phyloP scores from a whole-genome alignment of 495 filamentous ascomycete genomes.

The Polyplosphaeria fusca region DNA sequence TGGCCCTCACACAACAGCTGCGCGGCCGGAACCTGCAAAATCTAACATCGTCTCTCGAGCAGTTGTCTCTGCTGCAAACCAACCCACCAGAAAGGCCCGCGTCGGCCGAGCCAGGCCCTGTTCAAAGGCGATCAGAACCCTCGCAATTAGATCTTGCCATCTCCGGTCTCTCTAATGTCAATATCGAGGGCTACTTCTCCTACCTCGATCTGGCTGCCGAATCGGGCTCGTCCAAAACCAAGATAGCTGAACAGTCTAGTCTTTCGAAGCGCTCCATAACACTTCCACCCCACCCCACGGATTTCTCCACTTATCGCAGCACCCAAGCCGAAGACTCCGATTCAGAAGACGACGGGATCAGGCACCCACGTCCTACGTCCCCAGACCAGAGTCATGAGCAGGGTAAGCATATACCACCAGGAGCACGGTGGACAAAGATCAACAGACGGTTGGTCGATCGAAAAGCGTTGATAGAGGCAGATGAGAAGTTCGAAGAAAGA shows the following conservation, averaged over 20 bases:
- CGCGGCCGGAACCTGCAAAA: no score
- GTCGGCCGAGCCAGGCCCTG: no score
- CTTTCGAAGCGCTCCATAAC: not conserved
- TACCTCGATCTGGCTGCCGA: slow-evolving; percentile 9
- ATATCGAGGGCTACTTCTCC: slow-evolving; percentile 17
- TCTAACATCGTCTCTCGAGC: no score
- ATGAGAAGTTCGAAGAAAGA: slow-evolving; percentile 71
- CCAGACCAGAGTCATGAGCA: not conserved
- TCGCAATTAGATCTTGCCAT: slow-evolving; percentile 7
- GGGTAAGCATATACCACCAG: slow-evolving; percentile 52
- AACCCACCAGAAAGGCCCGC: no score
- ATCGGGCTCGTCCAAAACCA: not conserved
- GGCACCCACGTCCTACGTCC: slow-evolving; percentile 1
- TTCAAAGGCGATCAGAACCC: not conserved
- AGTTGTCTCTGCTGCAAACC: no score
- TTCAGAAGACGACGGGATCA: not conserved
- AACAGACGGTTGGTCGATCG: slow-evolving; percentile 72
- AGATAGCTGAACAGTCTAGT: not conserved
- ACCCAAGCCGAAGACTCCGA: not conserved
- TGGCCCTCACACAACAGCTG: no score
- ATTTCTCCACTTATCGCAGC: not conserved
- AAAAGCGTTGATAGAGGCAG: slow-evolving; percentile 62
- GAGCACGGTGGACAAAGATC: slow-evolving; percentile 79
- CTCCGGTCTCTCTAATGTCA: slow-evolving; percentile 5
- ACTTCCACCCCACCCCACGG: not conserved